phyloP scores from a whole-genome alignment of 73 alveolate species.

The Tetrahymena elliotti region DNA sequence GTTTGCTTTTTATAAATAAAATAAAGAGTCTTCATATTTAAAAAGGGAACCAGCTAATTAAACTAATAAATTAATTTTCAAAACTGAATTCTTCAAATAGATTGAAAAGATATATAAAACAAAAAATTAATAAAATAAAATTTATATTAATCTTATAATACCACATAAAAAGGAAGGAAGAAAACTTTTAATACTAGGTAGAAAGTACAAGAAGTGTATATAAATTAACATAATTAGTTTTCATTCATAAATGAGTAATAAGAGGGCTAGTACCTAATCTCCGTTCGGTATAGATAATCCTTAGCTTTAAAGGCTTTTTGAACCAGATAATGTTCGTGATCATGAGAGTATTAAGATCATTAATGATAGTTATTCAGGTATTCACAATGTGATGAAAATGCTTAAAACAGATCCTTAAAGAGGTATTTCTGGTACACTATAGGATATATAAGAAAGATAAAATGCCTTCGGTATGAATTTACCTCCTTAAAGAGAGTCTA shows the following conservation, averaged over 20 bases:
- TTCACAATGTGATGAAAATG: background rate
- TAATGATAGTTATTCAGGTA: background rate
- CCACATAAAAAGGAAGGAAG: background rate
- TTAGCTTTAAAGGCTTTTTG: background rate
- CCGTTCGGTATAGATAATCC: background rate
- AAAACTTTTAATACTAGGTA: background rate
- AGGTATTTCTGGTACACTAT: background rate
- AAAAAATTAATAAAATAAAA: background rate
- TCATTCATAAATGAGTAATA: background rate
- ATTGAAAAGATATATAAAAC: background rate
- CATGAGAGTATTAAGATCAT: conserved; percentile 3
- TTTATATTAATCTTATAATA: background rate
- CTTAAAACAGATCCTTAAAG: background rate
- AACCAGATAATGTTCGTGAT: conserved; percentile 14
- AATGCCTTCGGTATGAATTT: conserved; percentile 15
- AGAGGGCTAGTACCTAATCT: background rate
- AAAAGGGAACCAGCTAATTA: background rate
- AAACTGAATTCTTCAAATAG: background rate
- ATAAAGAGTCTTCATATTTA: background rate
- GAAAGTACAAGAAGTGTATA: background rate
- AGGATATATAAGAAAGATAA: background rate
- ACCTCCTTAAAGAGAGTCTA: conserved; percentile 28
- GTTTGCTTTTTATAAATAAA: background rate
- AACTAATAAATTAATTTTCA: background rate
- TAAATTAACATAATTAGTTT: background rate